Percentiles rank a stretch among this genome's conserved stretches.
These are phyloP conservation scores for Volvox reticuliferus DNA, from an alignment of 139 green algal genomes.

Conservation along the genomic window DNA sequence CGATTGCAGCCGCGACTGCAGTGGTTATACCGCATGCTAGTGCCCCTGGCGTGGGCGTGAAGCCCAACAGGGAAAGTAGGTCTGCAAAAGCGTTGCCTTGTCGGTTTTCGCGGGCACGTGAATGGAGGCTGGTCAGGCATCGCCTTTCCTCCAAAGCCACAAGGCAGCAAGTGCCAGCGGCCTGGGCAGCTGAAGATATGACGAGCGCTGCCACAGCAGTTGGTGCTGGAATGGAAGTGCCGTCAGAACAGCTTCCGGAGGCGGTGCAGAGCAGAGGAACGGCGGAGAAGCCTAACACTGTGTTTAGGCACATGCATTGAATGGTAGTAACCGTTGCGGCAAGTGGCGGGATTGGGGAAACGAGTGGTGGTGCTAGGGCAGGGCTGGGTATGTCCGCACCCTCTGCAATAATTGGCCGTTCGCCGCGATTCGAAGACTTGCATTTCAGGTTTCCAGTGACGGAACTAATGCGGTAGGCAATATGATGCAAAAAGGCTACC, in stretches of 20 bases:
- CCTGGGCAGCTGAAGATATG: not conserved
- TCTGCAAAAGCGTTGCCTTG: not conserved
- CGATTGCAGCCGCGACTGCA: not conserved
- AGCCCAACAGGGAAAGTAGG: not conserved
- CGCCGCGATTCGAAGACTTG: no score
- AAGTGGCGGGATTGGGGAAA: not conserved
- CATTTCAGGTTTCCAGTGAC: no score
- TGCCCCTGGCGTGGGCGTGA: no score
- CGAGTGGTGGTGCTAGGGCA: no score
- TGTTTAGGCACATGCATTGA: constrained; percentile 14
- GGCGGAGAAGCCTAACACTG: not conserved
- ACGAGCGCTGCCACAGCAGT: not conserved
- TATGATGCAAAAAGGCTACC: no score
- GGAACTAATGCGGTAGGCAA: no score
- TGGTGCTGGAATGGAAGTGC: not conserved
- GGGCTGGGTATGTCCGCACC: no score
- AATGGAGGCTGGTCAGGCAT: not conserved
- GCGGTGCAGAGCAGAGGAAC: not conserved
- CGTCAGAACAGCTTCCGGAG: not conserved
- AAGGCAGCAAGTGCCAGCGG: not conserved
- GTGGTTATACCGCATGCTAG: not conserved
- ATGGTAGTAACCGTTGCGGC: not conserved
- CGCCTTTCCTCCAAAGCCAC: not conserved
- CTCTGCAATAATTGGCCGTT: no score
- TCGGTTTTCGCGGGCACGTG: not conserved